phyloP scores from a whole-genome alignment of 768 basidiomycete genomes.

The Mrakia blollopis region DNA sequence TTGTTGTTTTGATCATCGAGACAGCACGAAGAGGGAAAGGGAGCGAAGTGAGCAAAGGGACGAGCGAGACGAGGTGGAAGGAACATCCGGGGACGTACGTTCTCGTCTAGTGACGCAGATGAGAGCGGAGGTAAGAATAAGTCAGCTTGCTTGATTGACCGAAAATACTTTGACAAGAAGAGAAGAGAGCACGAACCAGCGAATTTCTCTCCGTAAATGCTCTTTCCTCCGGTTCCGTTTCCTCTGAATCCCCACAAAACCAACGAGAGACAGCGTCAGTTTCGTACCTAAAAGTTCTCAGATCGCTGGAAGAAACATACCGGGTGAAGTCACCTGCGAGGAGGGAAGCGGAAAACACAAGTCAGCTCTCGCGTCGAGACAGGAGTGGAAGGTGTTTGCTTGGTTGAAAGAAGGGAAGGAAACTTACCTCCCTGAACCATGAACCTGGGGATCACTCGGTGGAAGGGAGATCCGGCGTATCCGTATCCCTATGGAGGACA shows the following conservation, averaged over 20 bases:
- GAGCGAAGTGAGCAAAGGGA: background rate
- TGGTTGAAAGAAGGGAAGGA: background rate
- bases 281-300: too few relatives aligned
- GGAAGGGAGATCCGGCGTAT: constrained; percentile 65
- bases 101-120: background rate
- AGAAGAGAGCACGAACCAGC: constrained; percentile 50
- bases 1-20: background rate
- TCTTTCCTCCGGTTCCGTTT: constrained; percentile 42
- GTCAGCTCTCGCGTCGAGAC: too few relatives aligned
- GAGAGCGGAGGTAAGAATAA: background rate
- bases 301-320: too few relatives aligned
- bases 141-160: too few relatives aligned
- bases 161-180: too few relatives aligned
- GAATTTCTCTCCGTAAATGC: constrained; percentile 94
- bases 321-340: constrained; percentile 28
- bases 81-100: constrained; percentile 13
- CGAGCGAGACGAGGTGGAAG: background rate
- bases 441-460: constrained; percentile 54
- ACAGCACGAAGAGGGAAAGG: background rate
- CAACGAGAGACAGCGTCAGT: background rate
- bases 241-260: background rate
- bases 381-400: background rate
- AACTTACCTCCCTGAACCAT: constrained; percentile 38
- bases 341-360: too few relatives aligned
- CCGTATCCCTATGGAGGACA: constrained; percentile 53